Conservation (phyloP, 2,329 filamentous ascomycete species). For the Didymella segeticola region DNA sequence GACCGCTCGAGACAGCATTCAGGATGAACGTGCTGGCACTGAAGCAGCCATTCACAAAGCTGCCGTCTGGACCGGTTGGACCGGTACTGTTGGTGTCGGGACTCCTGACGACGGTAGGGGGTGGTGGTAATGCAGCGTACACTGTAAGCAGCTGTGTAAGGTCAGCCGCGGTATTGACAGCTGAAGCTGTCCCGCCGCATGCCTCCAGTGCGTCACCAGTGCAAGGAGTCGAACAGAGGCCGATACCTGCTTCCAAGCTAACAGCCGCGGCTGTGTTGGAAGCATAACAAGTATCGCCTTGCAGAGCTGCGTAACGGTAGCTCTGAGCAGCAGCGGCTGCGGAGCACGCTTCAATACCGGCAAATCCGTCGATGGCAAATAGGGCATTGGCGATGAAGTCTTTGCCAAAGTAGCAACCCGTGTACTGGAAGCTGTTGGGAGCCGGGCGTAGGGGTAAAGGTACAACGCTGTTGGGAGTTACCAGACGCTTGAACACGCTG, state of each 20-base stretch:
- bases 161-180: background rate
- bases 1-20: background rate
- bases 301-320: background rate
- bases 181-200: background rate
- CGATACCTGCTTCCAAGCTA: background rate
- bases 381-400: background rate
- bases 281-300: background rate
- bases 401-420: slow-evolving; percentile 2
- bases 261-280: background rate
- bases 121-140: background rate
- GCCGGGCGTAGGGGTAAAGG: background rate
- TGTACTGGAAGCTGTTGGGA: background rate
- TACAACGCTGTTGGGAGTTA: background rate
- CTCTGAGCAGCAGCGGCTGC: background rate
- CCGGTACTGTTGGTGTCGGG: background rate
- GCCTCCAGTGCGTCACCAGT: background rate
- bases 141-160: background rate
- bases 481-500: background rate
- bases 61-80: background rate
- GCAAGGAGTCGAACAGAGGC: slow-evolving; percentile 1
- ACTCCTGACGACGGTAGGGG: background rate
- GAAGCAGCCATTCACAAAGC: background rate
- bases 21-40: background rate
- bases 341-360: background rate
- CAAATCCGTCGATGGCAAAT: background rate